Evolutionary conservation across 306 rosid species (phyloP), one percentile per base, ranked within the genome.

Genomic region (Sechiopsis laciniata): DNA sequence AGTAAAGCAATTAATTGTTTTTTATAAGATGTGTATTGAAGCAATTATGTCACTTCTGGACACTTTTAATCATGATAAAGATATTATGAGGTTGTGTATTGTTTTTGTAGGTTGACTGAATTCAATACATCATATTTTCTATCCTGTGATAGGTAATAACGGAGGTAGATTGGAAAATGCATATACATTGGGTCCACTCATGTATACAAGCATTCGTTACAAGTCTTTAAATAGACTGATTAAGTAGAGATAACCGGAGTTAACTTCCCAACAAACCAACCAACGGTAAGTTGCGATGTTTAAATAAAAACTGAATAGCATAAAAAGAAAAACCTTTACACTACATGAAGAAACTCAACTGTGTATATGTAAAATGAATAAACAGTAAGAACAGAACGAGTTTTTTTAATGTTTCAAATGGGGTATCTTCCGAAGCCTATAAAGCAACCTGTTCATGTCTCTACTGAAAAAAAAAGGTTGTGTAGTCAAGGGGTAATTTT

Each of bases 51-150:
- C 37, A 32, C 37, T 32, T 32, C 37, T 32, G 37, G 37, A 32
- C 37, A 32, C 37, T 32, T 32, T 8, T 50, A 70, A 70, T 70
- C 46, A 51, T 70, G 48, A 22, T 68, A 48, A 46, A 20, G 40
- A 22, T 22, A 48, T 48, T 24, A 45, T 13, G 19, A 13, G 74
- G 59, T 24, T 68, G 42, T 8, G 48, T 70, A 70, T 24, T 70
- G 59, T 70, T 70, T 24, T 17, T 15, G 24, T 52, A 2, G 16
- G 48, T 70, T 54, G 74, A 48, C 21, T 51, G 74, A 24, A 69
- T 69, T 22, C 73, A 15, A 22, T 7, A 70, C 20, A 51, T 70
- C 0, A 24, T 51, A 22, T 15, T 70, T 70, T 51, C 74, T 69
- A 51, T 51, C 46, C 21, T 51, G 19, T 48, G 40, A 20, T 50